Evolutionary conservation across 2,329 filamentous ascomycete genomes (phyloP).

Genomic region (Myriosclerotinia curreyana): DNA sequence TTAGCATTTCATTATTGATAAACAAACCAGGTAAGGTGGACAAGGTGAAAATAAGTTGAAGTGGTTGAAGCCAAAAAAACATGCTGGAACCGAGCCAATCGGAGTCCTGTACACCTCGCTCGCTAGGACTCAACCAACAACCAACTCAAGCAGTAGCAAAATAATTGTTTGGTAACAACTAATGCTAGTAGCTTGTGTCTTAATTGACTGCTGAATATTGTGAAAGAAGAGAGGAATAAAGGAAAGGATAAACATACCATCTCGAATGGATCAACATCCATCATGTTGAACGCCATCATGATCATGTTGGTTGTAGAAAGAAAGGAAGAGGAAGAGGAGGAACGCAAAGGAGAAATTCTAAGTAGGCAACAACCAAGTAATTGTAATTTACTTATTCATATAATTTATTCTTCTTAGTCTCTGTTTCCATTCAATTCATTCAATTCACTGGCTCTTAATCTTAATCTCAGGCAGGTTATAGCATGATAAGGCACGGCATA

Average conservation of each 20-base stretch:
- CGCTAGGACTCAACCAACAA: not conserved
- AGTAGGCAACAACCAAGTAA: not conserved
- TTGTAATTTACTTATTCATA: not conserved
- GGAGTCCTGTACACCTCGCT: not conserved
- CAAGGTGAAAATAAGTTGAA: not conserved
- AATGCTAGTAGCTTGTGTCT: not conserved
- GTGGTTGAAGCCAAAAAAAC: not conserved
- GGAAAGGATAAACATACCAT: not conserved
- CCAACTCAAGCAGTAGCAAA: not conserved
- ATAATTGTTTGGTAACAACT: not conserved
- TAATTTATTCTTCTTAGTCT: not conserved
- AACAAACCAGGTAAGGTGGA: too few relatives aligned
- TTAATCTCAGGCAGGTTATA: not conserved
- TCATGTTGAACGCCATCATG: not conserved
- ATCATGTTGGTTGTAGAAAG: not conserved
- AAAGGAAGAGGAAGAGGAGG: not conserved
- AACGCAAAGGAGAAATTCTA: not conserved
- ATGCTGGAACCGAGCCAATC: constrained; percentile 1
- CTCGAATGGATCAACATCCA: too few relatives aligned
- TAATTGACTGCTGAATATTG: not conserved
- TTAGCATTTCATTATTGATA: too few relatives aligned
- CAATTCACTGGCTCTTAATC: not conserved
- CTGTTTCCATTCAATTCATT: not conserved
- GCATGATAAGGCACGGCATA: not conserved
- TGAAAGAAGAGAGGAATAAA: not conserved